phyloP scores from a whole-genome alignment of 2,329 filamentous ascomycete species.

The Bipolaris victoriae region DNA sequence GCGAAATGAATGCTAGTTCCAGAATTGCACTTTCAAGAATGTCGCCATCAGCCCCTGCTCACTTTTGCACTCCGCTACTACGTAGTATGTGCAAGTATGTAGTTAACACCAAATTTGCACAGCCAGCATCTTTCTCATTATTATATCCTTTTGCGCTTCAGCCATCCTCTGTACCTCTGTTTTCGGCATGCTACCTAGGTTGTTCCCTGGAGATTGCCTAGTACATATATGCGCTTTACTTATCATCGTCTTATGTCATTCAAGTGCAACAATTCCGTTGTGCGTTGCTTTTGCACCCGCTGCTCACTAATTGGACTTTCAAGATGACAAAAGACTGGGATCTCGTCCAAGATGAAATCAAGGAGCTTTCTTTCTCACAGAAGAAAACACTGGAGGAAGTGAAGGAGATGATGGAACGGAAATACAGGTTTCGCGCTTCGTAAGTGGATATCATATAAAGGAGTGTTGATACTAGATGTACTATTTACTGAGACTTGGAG shows the following conservation, averaged over 20 bases:
- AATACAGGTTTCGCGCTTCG: slow-evolving; percentile 45
- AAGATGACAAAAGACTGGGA: slow-evolving; percentile 45
- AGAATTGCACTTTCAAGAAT: slow-evolving; percentile 13
- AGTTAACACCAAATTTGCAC: neutral
- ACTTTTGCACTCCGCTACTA: slow-evolving; percentile 8
- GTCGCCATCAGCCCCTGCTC: neutral
- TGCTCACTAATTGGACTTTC: neutral
- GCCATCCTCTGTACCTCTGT: neutral
- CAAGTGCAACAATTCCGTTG: too few relatives aligned
- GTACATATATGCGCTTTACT: too few relatives aligned
- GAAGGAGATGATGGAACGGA: slow-evolving; percentile 42
- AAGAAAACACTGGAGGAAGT: slow-evolving; percentile 44
- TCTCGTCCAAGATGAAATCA: slow-evolving; percentile 37
- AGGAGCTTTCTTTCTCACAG: slow-evolving; percentile 41
- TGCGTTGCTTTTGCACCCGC: too few relatives aligned
- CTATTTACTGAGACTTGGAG: slow-evolving; percentile 1
- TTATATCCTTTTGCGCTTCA: neutral
- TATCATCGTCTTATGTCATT: too few relatives aligned
- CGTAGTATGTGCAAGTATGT: neutral
- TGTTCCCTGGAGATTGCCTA: too few relatives aligned
- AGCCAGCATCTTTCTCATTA: neutral
- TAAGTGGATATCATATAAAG: slow-evolving; percentile 21
- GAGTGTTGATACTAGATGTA: neutral
- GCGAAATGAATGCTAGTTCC: neutral
- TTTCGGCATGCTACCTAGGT: too few relatives aligned